Percentiles rank a stretch among this genome's conserved stretches.
Conservation (phyloP, 345 rosid species). For the Eucalyptus marginata region DNA sequence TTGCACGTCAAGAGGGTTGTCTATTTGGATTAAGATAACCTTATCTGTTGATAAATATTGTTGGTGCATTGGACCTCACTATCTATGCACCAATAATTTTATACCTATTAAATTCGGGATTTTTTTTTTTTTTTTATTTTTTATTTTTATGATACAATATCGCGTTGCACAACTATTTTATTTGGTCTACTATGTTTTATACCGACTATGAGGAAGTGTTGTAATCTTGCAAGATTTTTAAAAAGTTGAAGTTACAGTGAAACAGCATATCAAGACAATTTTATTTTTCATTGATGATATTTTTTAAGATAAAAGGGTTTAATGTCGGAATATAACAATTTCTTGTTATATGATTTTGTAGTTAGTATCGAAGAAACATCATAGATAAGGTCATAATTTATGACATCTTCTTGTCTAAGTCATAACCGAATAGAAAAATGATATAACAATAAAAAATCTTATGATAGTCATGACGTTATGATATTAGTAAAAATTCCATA, state of each 20-base stretch:
- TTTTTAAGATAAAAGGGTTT: background rate
- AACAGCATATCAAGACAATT: background rate
- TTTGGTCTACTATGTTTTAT: background rate
- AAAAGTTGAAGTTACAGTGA: background rate
- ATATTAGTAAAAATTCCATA: background rate
- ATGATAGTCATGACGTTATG: too few relatives aligned
- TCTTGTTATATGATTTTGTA: accelerated
- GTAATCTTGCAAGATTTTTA: background rate
- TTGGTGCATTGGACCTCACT: background rate
- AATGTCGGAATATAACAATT: too few relatives aligned
- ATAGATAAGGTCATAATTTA: background rate
- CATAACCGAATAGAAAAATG: background rate
- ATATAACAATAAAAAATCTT: too few relatives aligned
- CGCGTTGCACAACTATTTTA: background rate
- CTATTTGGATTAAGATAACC: background rate
- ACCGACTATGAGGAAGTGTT: background rate
- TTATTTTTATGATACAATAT: background rate
- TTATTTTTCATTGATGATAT: background rate
- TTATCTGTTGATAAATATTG: background rate
- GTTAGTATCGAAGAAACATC: background rate
- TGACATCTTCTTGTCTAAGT: background rate
- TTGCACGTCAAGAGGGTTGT: background rate
- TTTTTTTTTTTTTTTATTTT: background rate
- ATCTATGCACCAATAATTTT: background rate
- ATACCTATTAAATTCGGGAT: background rate